Conservation (phyloP, 495 filamentous ascomycete species). For the Hyphodiscus hymeniophilus region DNA sequence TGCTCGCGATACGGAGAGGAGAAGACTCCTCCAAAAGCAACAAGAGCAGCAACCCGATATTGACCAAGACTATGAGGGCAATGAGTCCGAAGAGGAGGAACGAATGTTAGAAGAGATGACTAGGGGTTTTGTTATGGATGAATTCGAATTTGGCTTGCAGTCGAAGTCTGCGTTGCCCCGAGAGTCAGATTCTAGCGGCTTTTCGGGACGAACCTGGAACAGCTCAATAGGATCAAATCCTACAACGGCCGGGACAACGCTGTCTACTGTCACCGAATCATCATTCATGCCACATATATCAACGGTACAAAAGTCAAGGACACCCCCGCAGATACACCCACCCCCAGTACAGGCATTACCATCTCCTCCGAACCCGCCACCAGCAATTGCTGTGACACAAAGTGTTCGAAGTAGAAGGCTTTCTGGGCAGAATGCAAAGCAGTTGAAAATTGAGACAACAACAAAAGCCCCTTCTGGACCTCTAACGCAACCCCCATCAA, state of each 20-base stretch:
- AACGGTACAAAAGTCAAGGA: conserved; percentile 8
- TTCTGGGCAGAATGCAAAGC: conserved; percentile 68
- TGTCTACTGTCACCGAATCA: conserved; percentile 74
- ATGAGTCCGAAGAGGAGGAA: conserved; percentile 87
- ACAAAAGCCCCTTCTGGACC: conserved; percentile 29
- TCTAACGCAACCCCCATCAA: conserved; percentile 23
- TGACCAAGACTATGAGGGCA: conserved; percentile 47
- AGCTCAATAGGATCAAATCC: conserved; percentile 76
- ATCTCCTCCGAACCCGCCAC: conserved; percentile 28
- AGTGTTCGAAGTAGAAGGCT: conserved; percentile 73
- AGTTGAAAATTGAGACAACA: conserved; percentile 82
- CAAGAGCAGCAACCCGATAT: conserved; percentile 24
- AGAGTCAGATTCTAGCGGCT: conserved; percentile 80
- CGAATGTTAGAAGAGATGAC: conserved; percentile 90
- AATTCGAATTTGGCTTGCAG: conserved; percentile 71
- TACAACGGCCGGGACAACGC: conserved; percentile 58
- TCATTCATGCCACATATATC: conserved; percentile 24
- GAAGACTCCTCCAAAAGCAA: conserved; percentile 29
- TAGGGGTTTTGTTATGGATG: conserved; percentile 75
- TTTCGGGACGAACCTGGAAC: conserved; percentile 79
- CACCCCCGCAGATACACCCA: conserved; percentile 25
- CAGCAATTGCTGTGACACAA: conserved; percentile 31
- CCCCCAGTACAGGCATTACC: conserved; percentile 36
- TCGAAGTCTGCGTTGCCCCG: conserved; percentile 72
- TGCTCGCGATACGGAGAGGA: conserved; percentile 21